phyloP scores from a whole-genome alignment of 768 basidiomycete species.

The Lepiota subincarnata region DNA sequence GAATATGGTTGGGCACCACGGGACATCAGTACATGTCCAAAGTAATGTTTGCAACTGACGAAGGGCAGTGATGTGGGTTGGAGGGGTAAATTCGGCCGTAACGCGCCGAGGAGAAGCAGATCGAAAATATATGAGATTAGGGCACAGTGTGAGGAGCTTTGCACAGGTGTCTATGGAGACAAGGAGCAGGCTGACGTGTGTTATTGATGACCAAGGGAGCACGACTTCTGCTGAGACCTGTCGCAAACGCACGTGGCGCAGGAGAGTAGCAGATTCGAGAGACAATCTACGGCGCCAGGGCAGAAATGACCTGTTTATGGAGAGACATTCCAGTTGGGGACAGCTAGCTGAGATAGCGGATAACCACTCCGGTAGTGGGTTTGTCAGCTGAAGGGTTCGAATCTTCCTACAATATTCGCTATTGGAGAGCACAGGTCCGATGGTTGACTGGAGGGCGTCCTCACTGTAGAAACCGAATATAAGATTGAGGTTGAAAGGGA shows the following conservation, averaged over 20 bases:
- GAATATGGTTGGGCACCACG: not conserved
- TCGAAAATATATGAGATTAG: not conserved
- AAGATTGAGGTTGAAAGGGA: too few relatives aligned
- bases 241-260: not conserved
- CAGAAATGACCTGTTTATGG: too few relatives aligned
- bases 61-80: not conserved
- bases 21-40: not conserved
- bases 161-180: not conserved
- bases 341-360: too few relatives aligned
- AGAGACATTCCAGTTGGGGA: too few relatives aligned
- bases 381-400: too few relatives aligned
- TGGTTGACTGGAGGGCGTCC: too few relatives aligned
- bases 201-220: not conserved
- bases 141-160: not conserved
- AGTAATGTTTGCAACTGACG: too few relatives aligned
- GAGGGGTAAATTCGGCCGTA: too few relatives aligned
- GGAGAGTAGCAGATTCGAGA: not conserved
- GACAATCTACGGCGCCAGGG: not conserved
- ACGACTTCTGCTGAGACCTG: not conserved
- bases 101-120: not conserved
- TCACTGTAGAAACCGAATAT: too few relatives aligned
- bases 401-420: too few relatives aligned
- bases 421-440: too few relatives aligned
- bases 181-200: not conserved
- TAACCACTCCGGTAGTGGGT: too few relatives aligned